Evolutionary conservation across 768 basidiomycete genomes (phyloP).

Genomic region (Phallus indusiatus): DNA sequence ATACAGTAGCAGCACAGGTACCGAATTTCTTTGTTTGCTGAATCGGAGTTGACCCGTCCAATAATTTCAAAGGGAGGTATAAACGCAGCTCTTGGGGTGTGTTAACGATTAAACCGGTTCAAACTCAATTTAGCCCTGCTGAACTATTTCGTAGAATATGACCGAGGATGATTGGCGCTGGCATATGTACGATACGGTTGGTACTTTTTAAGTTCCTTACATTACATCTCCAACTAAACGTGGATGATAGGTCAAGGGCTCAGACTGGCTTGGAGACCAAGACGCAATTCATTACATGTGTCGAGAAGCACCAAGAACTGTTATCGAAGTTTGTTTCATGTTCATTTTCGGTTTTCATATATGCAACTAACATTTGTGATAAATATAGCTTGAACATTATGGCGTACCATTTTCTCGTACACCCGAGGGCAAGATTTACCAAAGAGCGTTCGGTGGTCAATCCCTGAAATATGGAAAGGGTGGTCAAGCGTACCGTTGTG

Average conservation of each 20-base stretch:
- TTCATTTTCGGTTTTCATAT: neutral
- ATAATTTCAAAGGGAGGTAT: constrained; percentile 70
- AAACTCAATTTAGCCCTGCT: neutral
- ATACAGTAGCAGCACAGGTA: constrained; percentile 97
- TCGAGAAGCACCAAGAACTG: constrained; percentile 87
- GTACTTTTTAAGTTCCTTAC: constrained; percentile 18
- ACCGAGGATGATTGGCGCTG: constrained; percentile 99
- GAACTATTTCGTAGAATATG: constrained; percentile 68
- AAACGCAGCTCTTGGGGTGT: constrained; percentile 89
- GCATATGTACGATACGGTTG: constrained; percentile 96
- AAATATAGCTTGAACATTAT: constrained; percentile 83
- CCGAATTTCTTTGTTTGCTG: constrained; percentile 11
- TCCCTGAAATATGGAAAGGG: constrained; percentile 96
- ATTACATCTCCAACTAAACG: constrained; percentile 1
- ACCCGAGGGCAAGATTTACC: constrained; percentile 98
- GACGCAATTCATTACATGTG: constrained; percentile 99
- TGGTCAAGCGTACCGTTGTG: constrained; percentile 98
- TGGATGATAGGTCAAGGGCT: constrained; percentile 81
- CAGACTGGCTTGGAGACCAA: constrained; percentile 99
- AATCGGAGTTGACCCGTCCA: constrained; percentile 8
- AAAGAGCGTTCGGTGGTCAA: constrained; percentile 98
- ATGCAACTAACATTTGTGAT: neutral
- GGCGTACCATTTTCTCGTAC: constrained; percentile 99
- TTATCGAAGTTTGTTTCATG: constrained; percentile 85
- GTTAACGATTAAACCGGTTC: neutral